These are phyloP conservation scores for Colletotrichum siamense DNA, from an alignment of 2,329 filamentous ascomycete species.

Conservation along the genomic window DNA sequence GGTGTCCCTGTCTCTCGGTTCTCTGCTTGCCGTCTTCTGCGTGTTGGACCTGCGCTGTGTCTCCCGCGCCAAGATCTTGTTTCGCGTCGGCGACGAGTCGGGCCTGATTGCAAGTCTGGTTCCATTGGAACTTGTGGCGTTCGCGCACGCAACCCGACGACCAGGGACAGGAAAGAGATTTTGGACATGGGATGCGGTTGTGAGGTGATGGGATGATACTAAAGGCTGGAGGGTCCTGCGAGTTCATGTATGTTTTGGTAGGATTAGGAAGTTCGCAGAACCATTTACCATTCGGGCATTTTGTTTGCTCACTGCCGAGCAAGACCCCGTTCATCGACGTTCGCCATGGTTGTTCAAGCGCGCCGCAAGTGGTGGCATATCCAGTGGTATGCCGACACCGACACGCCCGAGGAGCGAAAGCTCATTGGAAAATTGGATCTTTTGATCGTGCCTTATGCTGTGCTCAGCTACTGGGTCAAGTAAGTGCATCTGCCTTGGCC, in stretches of 20 bases:
- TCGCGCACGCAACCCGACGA: background rate
- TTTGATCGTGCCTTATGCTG: conserved; percentile 39
- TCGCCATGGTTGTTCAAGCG: conserved; percentile 4
- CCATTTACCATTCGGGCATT: background rate
- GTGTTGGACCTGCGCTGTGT: background rate
- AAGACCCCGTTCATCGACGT: background rate
- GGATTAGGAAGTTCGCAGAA: background rate
- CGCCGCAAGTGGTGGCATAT: conserved; percentile 39
- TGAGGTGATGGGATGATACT: background rate
- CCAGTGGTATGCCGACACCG: conserved; percentile 55
- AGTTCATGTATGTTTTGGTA: background rate
- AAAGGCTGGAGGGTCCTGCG: background rate
- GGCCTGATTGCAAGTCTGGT: background rate
- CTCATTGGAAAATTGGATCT: conserved; percentile 48
- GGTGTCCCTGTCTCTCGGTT: background rate
- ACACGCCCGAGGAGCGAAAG: conserved; percentile 46
- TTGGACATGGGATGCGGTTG: background rate
- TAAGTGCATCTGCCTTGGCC: background rate
- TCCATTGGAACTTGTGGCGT: background rate
- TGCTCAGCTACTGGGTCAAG: conserved; percentile 32
- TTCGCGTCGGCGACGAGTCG: background rate
- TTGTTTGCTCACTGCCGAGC: background rate
- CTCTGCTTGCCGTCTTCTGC: background rate
- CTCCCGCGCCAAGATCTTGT: background rate
- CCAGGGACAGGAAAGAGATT: background rate